Conservation (phyloP, 2,329 filamentous ascomycete genomes). For the Verticillium zaregamsianum region DNA sequence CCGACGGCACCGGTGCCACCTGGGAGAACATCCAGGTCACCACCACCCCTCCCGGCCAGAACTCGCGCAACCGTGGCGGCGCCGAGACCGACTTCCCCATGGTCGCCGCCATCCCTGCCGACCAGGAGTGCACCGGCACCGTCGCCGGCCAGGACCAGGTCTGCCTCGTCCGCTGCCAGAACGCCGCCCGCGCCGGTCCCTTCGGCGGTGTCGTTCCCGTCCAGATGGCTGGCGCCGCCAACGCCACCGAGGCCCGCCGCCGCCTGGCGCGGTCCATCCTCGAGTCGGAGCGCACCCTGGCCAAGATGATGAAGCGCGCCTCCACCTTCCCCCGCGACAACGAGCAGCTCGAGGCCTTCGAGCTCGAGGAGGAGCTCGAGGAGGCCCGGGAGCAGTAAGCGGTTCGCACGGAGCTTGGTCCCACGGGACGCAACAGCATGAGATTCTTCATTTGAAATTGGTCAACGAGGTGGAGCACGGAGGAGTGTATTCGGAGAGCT, state of each 20-base stretch:
- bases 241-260: conserved; percentile 16
- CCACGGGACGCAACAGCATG: not conserved
- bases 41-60: conserved; percentile 46
- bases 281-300: conserved; percentile 17
- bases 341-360: conserved; percentile 8
- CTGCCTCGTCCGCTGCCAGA: conserved; percentile 61
- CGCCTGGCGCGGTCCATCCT: conserved; percentile 17
- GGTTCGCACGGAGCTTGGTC: not conserved
- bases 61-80: conserved; percentile 41
- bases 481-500: not conserved
- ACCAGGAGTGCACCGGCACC: conserved; percentile 54
- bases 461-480: not conserved
- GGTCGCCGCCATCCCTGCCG: conserved; percentile 51
- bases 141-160: conserved; percentile 55
- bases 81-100: conserved; percentile 43
- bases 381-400: not conserved
- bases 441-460: not conserved
- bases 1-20: conserved; percentile 49
- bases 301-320: conserved; percentile 17
- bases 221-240: conserved; percentile 34
- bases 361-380: conserved; percentile 1
- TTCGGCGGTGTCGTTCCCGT: conserved; percentile 59
- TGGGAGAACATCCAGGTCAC: conserved; percentile 53
- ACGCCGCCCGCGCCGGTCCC: conserved; percentile 55
- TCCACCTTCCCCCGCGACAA: conserved; percentile 1